phyloP scores from a whole-genome alignment of 2,329 filamentous ascomycete species.

The Aspergillus flavus region DNA sequence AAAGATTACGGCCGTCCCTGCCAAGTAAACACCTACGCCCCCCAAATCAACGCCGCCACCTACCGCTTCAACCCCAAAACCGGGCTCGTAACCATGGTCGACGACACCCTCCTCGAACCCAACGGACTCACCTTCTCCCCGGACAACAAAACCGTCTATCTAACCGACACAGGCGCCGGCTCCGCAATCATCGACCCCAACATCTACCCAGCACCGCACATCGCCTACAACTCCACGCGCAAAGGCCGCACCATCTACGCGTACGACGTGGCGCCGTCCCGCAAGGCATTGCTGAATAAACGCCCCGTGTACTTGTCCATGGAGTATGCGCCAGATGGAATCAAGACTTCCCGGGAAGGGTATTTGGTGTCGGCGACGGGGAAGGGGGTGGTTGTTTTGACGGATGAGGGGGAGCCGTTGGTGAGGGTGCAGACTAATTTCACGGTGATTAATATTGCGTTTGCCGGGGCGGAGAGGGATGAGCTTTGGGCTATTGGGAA shows the following conservation, averaged over 20 bases:
- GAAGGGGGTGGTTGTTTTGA: background rate
- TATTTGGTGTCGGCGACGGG: background rate
- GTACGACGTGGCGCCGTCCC: background rate
- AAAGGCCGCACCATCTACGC: background rate
- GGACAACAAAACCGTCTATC: background rate
- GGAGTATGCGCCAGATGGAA: background rate
- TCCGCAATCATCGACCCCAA: background rate
- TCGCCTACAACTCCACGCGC: background rate
- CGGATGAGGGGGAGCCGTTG: background rate
- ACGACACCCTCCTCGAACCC: background rate
- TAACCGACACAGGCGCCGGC: background rate
- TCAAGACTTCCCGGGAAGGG: background rate
- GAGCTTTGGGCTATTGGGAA: background rate
- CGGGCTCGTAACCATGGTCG: background rate
- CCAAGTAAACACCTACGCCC: background rate
- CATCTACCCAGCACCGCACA: background rate
- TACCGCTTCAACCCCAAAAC: background rate
- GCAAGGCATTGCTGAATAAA: background rate
- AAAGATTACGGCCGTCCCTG: background rate
- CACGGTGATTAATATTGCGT: background rate
- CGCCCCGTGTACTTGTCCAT: background rate
- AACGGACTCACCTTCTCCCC: background rate
- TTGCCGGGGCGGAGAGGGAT: background rate
- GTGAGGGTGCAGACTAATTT: background rate
- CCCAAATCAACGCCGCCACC: background rate